Evolutionary conservation across 2,329 filamentous ascomycete genomes (phyloP), one percentile per base, ranked within the genome.

Genomic region (Calonectria montana): DNA sequence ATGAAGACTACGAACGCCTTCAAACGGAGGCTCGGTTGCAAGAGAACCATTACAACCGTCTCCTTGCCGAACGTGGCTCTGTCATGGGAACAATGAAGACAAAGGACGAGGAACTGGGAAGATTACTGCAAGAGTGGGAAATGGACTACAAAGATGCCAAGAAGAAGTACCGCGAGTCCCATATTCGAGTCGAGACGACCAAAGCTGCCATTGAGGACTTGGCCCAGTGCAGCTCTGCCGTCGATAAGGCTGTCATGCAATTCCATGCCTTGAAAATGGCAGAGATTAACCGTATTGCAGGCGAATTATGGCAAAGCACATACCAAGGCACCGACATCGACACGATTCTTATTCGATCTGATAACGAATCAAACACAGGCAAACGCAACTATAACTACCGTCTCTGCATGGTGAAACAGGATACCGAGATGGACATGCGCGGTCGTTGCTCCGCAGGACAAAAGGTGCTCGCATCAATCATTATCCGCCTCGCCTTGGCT

Each of bases 341-440:
- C 86, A 97, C 94, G 1, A 98, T 99, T 81, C 90, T 97, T 80
- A 98, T 99, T 84, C 93, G 94, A 47, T 98, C 96, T 21, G 96
- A 98, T 83, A 93, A 92, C 78, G 97, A 98, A 82, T 91, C 90
- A 57, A 88, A 88, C 47, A 84, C 91, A 69, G 92, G 91, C 65
- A 95, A 94, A 79, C 92, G 94, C 79, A 94, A 89, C 73, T 98
- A 98, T 89, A 98, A 99, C 85, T 99, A 99, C 87, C 94, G 97
- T 57, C 93, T 99, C 7, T 96, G 94, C 84, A 99, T 99, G 97
- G 92, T 98, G 77, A 99, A 99, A 86, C 93, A 96, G 81, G 95
- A 97, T 80, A 94, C 94, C 0, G 97, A 99, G 84, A 98, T 99
- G 95, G 97, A 99, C 85, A 99, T 99, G 97, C 94, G 97, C 74